Base-by-base conservation (phyloP, 2,329 filamentous ascomycete species). In the Sphaerulina vaccinii region DNA sequence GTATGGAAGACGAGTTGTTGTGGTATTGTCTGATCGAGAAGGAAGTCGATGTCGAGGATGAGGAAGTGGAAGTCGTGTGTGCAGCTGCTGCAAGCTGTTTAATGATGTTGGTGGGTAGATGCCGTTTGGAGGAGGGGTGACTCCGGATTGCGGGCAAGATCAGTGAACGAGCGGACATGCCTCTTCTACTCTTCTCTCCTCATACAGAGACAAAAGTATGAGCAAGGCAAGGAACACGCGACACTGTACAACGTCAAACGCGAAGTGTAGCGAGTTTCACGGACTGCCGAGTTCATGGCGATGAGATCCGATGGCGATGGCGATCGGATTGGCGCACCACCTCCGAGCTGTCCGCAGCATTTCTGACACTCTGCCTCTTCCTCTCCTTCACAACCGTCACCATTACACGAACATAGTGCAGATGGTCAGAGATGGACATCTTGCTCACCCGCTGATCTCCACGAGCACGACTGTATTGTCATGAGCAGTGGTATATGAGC, bases 1-100 rank as follows among this genome's bases (percentile, higher is more conserved):
- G 40, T 18, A 15, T 29, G 24, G n/a, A n/a, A n/a, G 27, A 11
- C 6, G 27, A 11, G 4, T 32, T 10, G 27, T 32, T 9, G 27
- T 10, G 27, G 27, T 10, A 13, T 9, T 32, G 27, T 32, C 27
- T 32, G 48, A 21, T 27, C 22, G 45, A 23, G 37, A 32, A 16
- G 42, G 29, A 23, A 22, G 21, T 46, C 40, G 24, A 22, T 38
- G 21, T 50, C 18, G 38, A 50, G 47, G 21, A 29, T 15, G 7
- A 16, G 42, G 29, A 23, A 22, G 21, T 46, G 32, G 24, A 22
- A 29, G 21, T 50, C 18, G 38, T 43, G 47, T n/a, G n/a, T n/a
- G n/a, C n/a, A n/a, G 21, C 15, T 15, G 7, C 10, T 32, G 27
- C 27, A 32, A 32, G 27, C 27, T 32, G 27, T n/a, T n/a, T n/a